phyloP scores from a whole-genome alignment of 768 basidiomycete species.

The Asterophora parasitica region DNA sequence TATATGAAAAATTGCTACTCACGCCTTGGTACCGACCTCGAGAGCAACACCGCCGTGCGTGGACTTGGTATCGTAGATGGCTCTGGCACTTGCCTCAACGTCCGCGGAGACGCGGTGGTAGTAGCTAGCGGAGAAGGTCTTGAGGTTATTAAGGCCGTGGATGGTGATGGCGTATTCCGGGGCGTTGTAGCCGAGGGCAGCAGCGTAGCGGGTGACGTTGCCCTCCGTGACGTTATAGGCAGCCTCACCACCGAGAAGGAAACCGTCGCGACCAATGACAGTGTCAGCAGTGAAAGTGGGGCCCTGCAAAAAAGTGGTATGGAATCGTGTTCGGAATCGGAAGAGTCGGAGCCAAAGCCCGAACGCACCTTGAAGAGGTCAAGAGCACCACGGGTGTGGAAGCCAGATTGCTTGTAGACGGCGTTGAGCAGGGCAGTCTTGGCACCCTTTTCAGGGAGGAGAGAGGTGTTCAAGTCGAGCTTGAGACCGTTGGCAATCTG shows the following conservation, averaged over 20 bases:
- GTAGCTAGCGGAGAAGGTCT: constrained; percentile 92
- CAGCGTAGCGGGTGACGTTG: constrained; percentile 85
- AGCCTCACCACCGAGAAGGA: constrained; percentile 94
- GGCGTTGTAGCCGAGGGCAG: constrained; percentile 92
- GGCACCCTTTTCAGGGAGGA: constrained; percentile 81
- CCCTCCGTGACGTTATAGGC: constrained; percentile 96
- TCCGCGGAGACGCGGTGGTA: constrained; percentile 93
- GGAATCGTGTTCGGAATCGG: background rate
- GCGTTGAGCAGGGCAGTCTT: constrained; percentile 83
- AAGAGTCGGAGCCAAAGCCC: constrained; percentile 17
- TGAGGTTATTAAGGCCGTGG: constrained; percentile 92
- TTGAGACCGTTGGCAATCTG: constrained; percentile 97
- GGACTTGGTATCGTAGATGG: constrained; percentile 91
- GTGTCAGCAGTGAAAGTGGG: constrained; percentile 96
- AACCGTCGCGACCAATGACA: constrained; percentile 93
- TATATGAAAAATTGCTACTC: constrained; percentile 31
- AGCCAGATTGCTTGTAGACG: constrained; percentile 91
- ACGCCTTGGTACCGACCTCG: constrained; percentile 96
- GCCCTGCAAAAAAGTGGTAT: constrained; percentile 65
- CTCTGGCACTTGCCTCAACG: constrained; percentile 95
- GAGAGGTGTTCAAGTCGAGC: constrained; percentile 79
- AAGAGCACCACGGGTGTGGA: constrained; percentile 87
- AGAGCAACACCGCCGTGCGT: constrained; percentile 82
- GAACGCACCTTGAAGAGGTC: constrained; percentile 87
- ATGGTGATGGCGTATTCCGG: constrained; percentile 93